These are phyloP conservation scores for Diutina ranongensis DNA, from an alignment of 1,139 yeast genomes.

Conservation along the genomic window DNA sequence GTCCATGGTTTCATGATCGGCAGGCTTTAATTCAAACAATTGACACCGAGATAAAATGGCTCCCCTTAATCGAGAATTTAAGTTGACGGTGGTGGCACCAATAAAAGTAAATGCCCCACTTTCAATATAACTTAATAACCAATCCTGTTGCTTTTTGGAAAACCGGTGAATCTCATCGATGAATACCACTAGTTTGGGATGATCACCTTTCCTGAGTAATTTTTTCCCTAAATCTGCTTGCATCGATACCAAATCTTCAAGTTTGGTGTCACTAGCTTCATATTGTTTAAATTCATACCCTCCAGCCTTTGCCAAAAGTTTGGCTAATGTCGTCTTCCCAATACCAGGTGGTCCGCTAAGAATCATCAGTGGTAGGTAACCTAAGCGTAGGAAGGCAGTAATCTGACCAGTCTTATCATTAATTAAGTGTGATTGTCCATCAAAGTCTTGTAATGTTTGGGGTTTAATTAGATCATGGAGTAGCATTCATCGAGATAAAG, in stretches of 20 bases:
- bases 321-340: slow-evolving; percentile 35
- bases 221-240: slow-evolving; percentile 16
- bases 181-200: slow-evolving; percentile 23
- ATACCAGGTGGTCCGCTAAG: slow-evolving; percentile 36
- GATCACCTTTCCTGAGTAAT: slow-evolving; percentile 14
- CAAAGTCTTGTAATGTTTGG: not conserved
- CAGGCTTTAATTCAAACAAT: slow-evolving; percentile 17
- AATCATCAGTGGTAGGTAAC: slow-evolving; percentile 34
- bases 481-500: not conserved
- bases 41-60: slow-evolving; percentile 35
- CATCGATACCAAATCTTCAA: slow-evolving; percentile 19
- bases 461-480: not conserved
- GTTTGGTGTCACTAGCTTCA: slow-evolving; percentile 29
- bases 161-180: slow-evolving; percentile 36
- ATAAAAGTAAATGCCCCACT: slow-evolving; percentile 29
- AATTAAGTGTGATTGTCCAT: not conserved
- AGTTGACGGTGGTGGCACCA: slow-evolving; percentile 33
- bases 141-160: slow-evolving; percentile 30
- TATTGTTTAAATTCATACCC: slow-evolving; percentile 27
- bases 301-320: slow-evolving; percentile 22
- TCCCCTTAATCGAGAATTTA: slow-evolving; percentile 20
- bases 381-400: slow-evolving; percentile 20
- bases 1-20: not conserved
- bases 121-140: slow-evolving; percentile 28
- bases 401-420: not conserved